A percentile compares a stretch with the other conserved stretches of the same genome.
These are phyloP conservation scores for Tuber microsphaerosporum DNA, from an alignment of 495 filamentous ascomycete species.

Conservation along the genomic window DNA sequence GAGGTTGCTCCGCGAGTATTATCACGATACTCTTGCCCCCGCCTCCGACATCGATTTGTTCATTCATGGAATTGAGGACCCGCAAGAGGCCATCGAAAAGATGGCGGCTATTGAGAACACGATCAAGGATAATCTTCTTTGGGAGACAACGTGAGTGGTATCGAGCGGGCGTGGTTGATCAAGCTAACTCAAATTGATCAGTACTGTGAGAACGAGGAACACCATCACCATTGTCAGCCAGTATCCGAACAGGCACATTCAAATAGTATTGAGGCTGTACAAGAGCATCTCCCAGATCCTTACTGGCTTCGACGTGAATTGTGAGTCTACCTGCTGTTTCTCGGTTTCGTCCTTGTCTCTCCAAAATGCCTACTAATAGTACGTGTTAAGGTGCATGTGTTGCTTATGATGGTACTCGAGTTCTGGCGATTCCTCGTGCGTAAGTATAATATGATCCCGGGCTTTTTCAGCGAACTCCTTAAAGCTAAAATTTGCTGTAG, in stretches of 20 bases:
- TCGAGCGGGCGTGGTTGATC: not conserved
- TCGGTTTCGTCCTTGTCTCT: conserved; percentile 41
- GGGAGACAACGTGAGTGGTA: conserved; percentile 54
- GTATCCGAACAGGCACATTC: conserved; percentile 72
- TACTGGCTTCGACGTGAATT: conserved; percentile 80
- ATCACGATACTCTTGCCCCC: conserved; percentile 68
- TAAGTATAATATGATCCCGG: not conserved
- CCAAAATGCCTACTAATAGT: conserved; percentile 61
- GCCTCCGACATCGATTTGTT: conserved; percentile 83
- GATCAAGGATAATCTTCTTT: conserved; percentile 64
- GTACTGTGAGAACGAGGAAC: conserved; percentile 68
- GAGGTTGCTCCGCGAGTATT: conserved; percentile 61
- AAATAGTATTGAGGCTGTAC: conserved; percentile 76
- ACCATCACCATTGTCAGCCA: conserved; percentile 75
- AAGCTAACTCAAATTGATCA: conserved; percentile 1
- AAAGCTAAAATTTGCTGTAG: not conserved
- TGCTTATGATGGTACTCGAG: conserved; percentile 69
- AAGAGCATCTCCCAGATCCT: conserved; percentile 72
- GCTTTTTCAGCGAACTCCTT: conserved; percentile 36
- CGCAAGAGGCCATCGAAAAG: conserved; percentile 65
- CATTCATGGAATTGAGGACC: conserved; percentile 66
- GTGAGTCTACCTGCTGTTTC: conserved; percentile 39
- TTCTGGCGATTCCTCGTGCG: conserved; percentile 62
- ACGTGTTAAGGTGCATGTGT: conserved; percentile 69
- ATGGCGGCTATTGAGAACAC: conserved; percentile 67